phyloP scores from a whole-genome alignment of 1,139 yeast genomes.

The Kurtzmaniella quercitrusa region DNA sequence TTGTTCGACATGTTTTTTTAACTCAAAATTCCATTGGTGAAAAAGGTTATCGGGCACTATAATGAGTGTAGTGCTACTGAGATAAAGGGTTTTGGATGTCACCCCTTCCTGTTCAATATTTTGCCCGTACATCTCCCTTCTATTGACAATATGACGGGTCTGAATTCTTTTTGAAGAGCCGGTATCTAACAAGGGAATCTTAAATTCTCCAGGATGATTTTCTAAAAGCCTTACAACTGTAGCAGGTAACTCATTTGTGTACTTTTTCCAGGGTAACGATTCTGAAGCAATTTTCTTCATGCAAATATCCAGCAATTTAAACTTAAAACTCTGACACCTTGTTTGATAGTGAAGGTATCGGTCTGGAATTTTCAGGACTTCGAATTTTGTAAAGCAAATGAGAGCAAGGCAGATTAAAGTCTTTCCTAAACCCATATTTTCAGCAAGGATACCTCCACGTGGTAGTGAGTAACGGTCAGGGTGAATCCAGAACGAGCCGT shows the following conservation, averaged over 20 bases:
- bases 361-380: slow-evolving; percentile 44
- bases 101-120: slow-evolving; percentile 17
- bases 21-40: slow-evolving; percentile 62
- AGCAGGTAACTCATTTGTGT: slow-evolving; percentile 39
- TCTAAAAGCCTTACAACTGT: slow-evolving; percentile 33
- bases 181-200: slow-evolving; percentile 20
- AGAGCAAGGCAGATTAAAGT: slow-evolving; percentile 64
- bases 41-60: slow-evolving; percentile 65
- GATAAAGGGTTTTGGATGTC: slow-evolving; percentile 23
- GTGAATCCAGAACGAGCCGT: slow-evolving; percentile 19
- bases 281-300: slow-evolving; percentile 35
- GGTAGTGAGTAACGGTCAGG: slow-evolving; percentile 47
- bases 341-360: slow-evolving; percentile 19
- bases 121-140: not conserved
- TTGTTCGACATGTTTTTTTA: slow-evolving; percentile 48
- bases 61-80: slow-evolving; percentile 54
- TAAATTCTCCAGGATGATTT: slow-evolving; percentile 42
- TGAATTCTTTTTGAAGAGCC: not conserved
- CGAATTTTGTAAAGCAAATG: slow-evolving; percentile 52
- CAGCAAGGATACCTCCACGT: slow-evolving; percentile 68
- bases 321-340: slow-evolving; percentile 9
- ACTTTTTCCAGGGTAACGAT: slow-evolving; percentile 58
- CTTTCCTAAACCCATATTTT: slow-evolving; percentile 76
- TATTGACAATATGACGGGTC: not conserved
- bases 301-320: slow-evolving; percentile 25